These are phyloP conservation scores for Cutaneotrichosporon spelunceum DNA, from an alignment of 1,284 basidiomycete species.

Conservation along the genomic window DNA sequence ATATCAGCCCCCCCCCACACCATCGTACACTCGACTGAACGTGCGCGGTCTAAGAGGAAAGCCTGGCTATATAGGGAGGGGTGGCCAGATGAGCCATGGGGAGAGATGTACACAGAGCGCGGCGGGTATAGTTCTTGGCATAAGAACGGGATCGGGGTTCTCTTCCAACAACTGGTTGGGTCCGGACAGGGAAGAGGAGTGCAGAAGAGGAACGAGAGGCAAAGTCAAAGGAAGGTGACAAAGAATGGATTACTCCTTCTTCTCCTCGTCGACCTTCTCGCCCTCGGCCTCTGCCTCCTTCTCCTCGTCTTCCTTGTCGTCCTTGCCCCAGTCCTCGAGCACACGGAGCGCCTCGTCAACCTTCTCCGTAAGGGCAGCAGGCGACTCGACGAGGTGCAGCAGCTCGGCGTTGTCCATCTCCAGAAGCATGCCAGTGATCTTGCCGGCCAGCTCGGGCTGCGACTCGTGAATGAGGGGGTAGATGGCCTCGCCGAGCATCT, in stretches of 20 bases:
- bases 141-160: background rate
- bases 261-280: constrained; percentile 19
- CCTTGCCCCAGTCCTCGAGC: constrained; percentile 51
- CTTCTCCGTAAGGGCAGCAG: constrained; percentile 77
- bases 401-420: constrained; percentile 96
- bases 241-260: constrained; percentile 6
- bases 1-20: constrained; percentile 13
- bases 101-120: constrained; percentile 1
- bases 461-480: constrained; percentile 81
- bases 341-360: constrained; percentile 71
- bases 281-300: constrained; percentile 28
- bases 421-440: constrained; percentile 95
- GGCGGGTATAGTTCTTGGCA: background rate
- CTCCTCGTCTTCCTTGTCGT: constrained; percentile 19
- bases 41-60: constrained; percentile 12
- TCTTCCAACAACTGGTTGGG: background rate
- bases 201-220: background rate
- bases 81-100: background rate
- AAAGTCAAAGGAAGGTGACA: background rate
- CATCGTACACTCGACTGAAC: constrained; percentile 10
- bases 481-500: constrained; percentile 89
- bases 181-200: background rate
- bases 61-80: constrained; percentile 4
- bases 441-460: constrained; percentile 82
- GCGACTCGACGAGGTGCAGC: constrained; percentile 74